Base-by-base conservation (phyloP, 2,329 filamentous ascomycete genomes). In the Aspergillus arachidicola region DNA sequence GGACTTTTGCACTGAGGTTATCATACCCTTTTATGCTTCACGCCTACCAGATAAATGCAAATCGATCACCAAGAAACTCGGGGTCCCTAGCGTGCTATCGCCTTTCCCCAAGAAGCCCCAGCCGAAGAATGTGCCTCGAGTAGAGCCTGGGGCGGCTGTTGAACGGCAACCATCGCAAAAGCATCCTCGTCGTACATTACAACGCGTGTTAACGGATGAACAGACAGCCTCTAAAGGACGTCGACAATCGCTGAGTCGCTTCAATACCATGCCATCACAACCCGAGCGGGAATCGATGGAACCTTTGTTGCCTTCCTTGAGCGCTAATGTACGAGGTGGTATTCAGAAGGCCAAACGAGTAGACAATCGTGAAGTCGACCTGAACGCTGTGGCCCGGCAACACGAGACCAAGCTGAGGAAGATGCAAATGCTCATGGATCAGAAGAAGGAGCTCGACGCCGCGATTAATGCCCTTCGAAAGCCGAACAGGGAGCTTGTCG, bases 1-100 rank as follows among this genome's bases (percentile, higher is more conserved):
- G 28, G 81, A 83, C 58, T 84, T 83, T 63, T 84, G 81, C 68
- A 80, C 78, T 0, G 82, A 84, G 62, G 80, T 84, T 6, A 78
- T 84, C 55, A 74, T 83, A 50, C 82, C 82, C 14, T 83, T 83
- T 70, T 84, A 83, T 66, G 79, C 76, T 32, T 73, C 80, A 32
- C 80, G 82, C 34, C 73, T 84, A 14, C 81, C 82, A 4, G 79
- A 81, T 11, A 77, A 80, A 65, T 82, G 81, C 73, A 81, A 79
- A 64, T 64, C 74, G 45, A 75, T 84, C 62, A 82, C 76, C 28
- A 78, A 79, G 50, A 84, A 83, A 67, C 75, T 84, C n/a, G 81
- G 80, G 10, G 80, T 81, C 6, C 76, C 78, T 9, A 70, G 72
- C 57, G 73, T 74, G 11, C 68, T 76, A 23, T 81, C 80, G 10